Percentiles rank a stretch among this genome's conserved stretches.
phyloP scores from a whole-genome alignment of 2,329 filamentous ascomycete species.

The Helotiales sp. region DNA sequence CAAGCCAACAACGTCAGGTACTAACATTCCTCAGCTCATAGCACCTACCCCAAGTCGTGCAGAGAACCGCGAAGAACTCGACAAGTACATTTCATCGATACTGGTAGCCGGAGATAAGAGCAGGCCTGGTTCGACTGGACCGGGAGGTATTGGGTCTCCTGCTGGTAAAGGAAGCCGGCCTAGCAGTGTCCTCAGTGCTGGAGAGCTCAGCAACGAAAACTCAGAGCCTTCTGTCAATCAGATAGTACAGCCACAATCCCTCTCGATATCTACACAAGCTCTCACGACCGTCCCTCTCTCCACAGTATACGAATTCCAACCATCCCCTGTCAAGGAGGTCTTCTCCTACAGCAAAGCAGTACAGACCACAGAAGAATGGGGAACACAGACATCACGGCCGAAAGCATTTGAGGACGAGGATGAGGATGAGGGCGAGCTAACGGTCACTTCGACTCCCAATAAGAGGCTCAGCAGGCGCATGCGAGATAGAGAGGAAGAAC shows the following conservation, averaged over 20 bases:
- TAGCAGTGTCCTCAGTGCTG: slow-evolving; percentile 81
- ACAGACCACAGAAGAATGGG: slow-evolving; percentile 81
- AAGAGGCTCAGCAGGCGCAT: slow-evolving; percentile 79
- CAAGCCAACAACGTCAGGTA: slow-evolving; percentile 26
- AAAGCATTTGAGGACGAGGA: slow-evolving; percentile 59
- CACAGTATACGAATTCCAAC: slow-evolving; percentile 78
- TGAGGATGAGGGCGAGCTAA: slow-evolving; percentile 60
- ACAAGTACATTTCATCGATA: slow-evolving; percentile 80
- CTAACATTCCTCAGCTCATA: slow-evolving; percentile 52
- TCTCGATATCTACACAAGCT: slow-evolving; percentile 55
- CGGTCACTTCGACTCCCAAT: slow-evolving; percentile 57
- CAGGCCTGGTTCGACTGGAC: slow-evolving; percentile 67
- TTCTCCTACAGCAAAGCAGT: slow-evolving; percentile 98
- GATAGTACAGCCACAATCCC: slow-evolving; percentile 37
- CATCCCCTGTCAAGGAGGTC: slow-evolving; percentile 75
- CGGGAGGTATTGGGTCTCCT: slow-evolving; percentile 65
- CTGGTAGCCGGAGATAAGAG: slow-evolving; percentile 72
- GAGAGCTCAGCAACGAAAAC: slow-evolving; percentile 75
- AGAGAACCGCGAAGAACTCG: slow-evolving; percentile 73
- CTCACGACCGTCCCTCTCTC: slow-evolving; percentile 72
- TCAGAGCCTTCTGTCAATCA: slow-evolving; percentile 56
- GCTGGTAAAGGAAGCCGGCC: slow-evolving; percentile 71
- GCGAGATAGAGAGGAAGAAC: slow-evolving; percentile 82
- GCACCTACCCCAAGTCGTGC: slow-evolving; percentile 70
- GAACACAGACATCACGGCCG: slow-evolving; percentile 50